Base-by-base conservation (phyloP, 306 rosid species). In the Lithocarpus polystachyus region DNA sequence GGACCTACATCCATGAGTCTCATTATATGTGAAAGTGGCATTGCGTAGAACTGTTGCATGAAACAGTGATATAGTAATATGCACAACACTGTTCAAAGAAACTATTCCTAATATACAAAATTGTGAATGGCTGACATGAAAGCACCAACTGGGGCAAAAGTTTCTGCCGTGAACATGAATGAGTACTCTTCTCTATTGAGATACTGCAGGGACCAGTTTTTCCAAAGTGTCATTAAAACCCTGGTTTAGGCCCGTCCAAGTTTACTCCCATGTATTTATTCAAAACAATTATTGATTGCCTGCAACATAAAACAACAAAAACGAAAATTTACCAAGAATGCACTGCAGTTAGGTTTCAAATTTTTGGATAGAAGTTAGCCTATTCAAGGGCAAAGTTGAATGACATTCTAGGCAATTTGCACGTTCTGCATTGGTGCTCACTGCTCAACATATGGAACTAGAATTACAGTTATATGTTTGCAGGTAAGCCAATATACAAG, bases 271-370 rank as follows among this genome's bases (percentile, higher is more conserved):
- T 73, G 73, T 88, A 89, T 85, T 93, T 96, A 77, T 91, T 94
- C 87, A 91, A 81, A 56, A 93, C 97, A 43, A n/a, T 88, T 96
- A 88, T 81, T 89, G 83, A 84, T 91, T 70, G 90, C 99, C 98
- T 96, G 92, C 78, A 80, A 35, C 77, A 83, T 52, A 79, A 77
- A 71, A 18, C 6, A 33, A 33, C 68, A 23, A 26, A 81, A 13
- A 56, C 5, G 28, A 78, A 4, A 43, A 61, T 24, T 53, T 43
- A 43, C 33, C 45, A 22, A 5, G 12, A 77, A 75, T 62, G 62
- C 4, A 17, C 71, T 82, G 20, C 19, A 22, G 19, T 60, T 72
- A 53, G 71, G 78, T 76, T 68, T 68, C 29, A 69, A 29, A 60
- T 15, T 72, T 14, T 10, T 72, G 23, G 12, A 77, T 76, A 68